Conservation (phyloP, 2,329 filamentous ascomycete species). For the Talaromyces pinophilus region DNA sequence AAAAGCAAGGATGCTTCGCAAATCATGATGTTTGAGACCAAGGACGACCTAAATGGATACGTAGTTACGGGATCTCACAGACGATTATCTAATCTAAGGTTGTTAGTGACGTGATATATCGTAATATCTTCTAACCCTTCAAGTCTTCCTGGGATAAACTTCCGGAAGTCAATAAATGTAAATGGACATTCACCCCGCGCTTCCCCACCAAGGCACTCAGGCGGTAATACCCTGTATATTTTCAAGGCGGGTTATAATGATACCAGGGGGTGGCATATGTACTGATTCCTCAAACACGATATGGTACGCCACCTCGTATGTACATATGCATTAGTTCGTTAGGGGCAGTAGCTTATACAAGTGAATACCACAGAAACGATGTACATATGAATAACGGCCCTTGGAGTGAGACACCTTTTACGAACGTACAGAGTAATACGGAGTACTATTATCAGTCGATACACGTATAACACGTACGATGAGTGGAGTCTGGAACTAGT, state of each 20-base stretch:
- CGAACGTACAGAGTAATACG: neutral
- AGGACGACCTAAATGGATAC: neutral
- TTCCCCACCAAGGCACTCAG: neutral
- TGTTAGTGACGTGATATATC: neutral
- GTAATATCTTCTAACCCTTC: no score
- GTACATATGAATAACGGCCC: neutral
- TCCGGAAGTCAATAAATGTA: neutral
- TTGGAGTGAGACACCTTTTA: neutral
- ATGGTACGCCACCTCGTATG: neutral
- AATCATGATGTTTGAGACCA: neutral
- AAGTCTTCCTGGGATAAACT: neutral
- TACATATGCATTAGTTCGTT: neutral
- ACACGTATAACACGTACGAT: neutral
- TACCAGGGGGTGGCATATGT: neutral
- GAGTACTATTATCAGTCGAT: neutral
- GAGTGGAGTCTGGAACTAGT: neutral
- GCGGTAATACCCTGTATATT: neutral
- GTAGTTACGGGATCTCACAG: neutral
- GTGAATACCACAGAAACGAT: neutral
- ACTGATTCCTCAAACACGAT: neutral
- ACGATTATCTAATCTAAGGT: neutral
- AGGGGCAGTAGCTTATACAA: neutral
- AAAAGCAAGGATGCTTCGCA: neutral
- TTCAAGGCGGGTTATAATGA: neutral
- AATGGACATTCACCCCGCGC: neutral